Evolutionary conservation across 305 asterid species (phyloP).

Genomic region (Solanum hybrid): DNA sequence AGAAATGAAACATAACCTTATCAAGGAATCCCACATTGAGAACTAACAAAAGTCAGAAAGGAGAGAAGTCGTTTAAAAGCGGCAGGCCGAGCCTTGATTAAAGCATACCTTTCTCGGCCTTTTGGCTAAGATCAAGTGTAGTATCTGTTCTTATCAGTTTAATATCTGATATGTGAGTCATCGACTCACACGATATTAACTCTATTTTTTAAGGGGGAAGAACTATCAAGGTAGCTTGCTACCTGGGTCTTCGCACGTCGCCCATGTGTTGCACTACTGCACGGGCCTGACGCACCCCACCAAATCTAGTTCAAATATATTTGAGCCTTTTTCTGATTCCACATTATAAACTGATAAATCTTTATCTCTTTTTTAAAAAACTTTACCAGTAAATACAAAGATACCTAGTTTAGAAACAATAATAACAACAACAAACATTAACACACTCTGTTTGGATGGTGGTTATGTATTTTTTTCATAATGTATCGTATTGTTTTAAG

Average conservation of each 20-base stretch:
- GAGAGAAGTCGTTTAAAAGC: not conserved
- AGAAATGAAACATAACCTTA: not conserved
- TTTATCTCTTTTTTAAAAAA: not conserved
- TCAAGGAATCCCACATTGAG: not conserved
- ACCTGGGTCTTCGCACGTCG: not conserved
- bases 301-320: not conserved
- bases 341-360: not conserved
- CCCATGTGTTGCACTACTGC: not conserved
- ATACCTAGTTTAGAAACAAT: not conserved
- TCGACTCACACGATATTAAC: not conserved
- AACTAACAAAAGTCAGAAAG: not conserved
- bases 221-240: not conserved
- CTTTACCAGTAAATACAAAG: not conserved
- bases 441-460: not conserved
- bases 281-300: not conserved
- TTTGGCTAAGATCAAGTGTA: slow-evolving; percentile 12
- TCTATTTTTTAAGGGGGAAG: not conserved
- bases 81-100: not conserved
- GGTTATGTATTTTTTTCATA: not conserved
- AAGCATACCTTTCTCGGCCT: slow-evolving; percentile 16
- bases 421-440: not conserved
- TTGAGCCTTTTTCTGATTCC: not conserved
- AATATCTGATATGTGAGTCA: too few relatives aligned
- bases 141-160: too few relatives aligned
- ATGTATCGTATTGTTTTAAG: not conserved